A percentile compares a stretch with the other conserved stretches of the same genome.
Conservation (phyloP, 176 grass and related monocot genomes). For the Triticum aestivum region IWGSC_CS_RefSeq_v2.1 NC_057795.1:5610973-5611472, state of each 20-base stretch:
- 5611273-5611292: neutral
- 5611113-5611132: neutral
- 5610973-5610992: too few relatives aligned
- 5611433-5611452: too few relatives aligned
- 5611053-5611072: neutral
- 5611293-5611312: neutral
- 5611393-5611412: neutral
- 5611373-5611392: too few relatives aligned
- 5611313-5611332: neutral
- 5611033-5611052: neutral
- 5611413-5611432: neutral
- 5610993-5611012: neutral
- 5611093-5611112: neutral
- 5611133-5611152: neutral
- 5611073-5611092: neutral
- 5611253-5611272: neutral
- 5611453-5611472: too few relatives aligned
- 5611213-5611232: neutral
- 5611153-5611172: neutral
- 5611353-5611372: too few relatives aligned
- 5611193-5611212: neutral
- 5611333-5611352: neutral
- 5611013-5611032: neutral
- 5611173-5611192: neutral
- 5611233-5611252: neutral